These are phyloP conservation scores for Ricinus communis DNA, from an alignment of 345 rosid genomes.

Conservation along the genomic window DNA sequence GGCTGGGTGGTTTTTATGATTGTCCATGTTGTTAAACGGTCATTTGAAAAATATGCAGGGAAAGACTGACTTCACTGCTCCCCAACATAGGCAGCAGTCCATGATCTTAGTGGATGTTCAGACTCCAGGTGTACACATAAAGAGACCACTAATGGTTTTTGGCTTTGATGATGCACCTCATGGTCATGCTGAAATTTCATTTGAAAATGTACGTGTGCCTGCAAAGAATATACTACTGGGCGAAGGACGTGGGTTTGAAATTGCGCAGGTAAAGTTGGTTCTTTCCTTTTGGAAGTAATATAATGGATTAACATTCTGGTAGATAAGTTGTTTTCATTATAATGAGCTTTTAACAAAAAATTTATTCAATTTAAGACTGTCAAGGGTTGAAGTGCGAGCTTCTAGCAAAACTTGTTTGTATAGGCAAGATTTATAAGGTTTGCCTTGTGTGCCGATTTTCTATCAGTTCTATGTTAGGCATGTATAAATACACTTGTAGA, in stretches of 20 bases:
- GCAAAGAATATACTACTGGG: slow-evolving; percentile 84
- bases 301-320: background rate
- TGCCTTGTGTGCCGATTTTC: background rate
- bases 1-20: slow-evolving; percentile 5
- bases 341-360: too few relatives aligned
- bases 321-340: background rate
- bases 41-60: slow-evolving; percentile 53
- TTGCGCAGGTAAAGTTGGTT: slow-evolving; percentile 75
- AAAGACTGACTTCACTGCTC: slow-evolving; percentile 76
- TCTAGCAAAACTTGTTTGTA: background rate
- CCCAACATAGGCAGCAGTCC: slow-evolving; percentile 91
- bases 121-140: slow-evolving; percentile 70
- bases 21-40: slow-evolving; percentile 9
- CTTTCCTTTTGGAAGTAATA: background rate
- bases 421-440: background rate
- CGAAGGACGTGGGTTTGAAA: slow-evolving; percentile 98
- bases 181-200: slow-evolving; percentile 90
- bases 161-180: slow-evolving; percentile 99
- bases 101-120: slow-evolving; percentile 85
- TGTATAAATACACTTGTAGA: background rate
- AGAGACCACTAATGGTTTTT: slow-evolving; percentile 82
- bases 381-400: background rate
- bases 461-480: background rate
- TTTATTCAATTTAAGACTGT: background rate
- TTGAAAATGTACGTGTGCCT: slow-evolving; percentile 74